These are phyloP conservation scores for Fusarium camptoceras DNA, from an alignment of 2,329 filamentous ascomycete species.

Conservation along the genomic window DNA sequence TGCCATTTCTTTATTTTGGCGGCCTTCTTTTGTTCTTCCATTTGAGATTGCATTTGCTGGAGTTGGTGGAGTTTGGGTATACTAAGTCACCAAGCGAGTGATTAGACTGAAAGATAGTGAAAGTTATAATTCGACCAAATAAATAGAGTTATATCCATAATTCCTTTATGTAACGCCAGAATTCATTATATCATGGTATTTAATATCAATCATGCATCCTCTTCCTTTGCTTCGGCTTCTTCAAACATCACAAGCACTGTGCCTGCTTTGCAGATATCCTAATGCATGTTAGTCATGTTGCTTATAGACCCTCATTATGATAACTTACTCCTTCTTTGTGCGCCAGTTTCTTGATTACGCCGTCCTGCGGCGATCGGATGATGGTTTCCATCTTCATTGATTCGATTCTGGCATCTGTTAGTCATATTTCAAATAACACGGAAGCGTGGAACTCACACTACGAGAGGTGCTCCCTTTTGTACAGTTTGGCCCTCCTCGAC, in stretches of 20 bases:
- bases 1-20: background rate
- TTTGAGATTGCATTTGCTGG: constrained; percentile 3
- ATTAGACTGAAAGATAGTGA: background rate
- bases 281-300: constrained; percentile 32
- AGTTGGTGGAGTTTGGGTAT: constrained; percentile 23
- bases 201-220: constrained; percentile 37
- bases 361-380: constrained; percentile 80
- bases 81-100: background rate
- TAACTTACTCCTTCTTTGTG: constrained; percentile 79
- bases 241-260: constrained; percentile 81
- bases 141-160: constrained; percentile 27
- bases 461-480: constrained; percentile 85
- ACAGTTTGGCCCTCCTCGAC: constrained; percentile 85
- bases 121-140: background rate
- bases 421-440: constrained; percentile 42
- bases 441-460: constrained; percentile 70
- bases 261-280: constrained; percentile 84
- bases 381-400: constrained; percentile 94
- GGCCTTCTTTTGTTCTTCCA: background rate
- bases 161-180: constrained; percentile 32
- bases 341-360: constrained; percentile 77
- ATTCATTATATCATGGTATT: constrained; percentile 13
- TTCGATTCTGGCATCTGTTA: constrained; percentile 69
- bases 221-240: constrained; percentile 55
- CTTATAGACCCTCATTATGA: too few species aligned